Percentiles rank a stretch among this genome's conserved stretches.
These are phyloP conservation scores for Umbelopsis sp. DNA, from an alignment of 371 early-diverging fungal species.

Conservation along the genomic window DNA sequence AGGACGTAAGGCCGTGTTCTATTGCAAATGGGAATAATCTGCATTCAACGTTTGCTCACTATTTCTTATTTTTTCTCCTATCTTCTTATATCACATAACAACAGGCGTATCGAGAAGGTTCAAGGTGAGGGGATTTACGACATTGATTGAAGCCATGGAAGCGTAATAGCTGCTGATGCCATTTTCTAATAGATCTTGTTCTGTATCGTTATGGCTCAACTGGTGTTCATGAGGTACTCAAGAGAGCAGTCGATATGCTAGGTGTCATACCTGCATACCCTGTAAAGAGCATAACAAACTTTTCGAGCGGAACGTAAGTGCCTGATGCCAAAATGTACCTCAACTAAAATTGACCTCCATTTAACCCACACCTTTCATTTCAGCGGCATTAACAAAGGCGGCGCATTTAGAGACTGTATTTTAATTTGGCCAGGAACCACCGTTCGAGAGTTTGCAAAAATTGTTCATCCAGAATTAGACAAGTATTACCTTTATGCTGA, in stretches of 20 bases:
- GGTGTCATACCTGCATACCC: slow-evolving; percentile 75
- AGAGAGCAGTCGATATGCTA: slow-evolving; percentile 62
- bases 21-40: too few species aligned
- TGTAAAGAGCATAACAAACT: slow-evolving; percentile 73
- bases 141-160: background rate
- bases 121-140: slow-evolving; percentile 34
- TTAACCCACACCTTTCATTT: background rate
- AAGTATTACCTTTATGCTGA: slow-evolving; percentile 72
- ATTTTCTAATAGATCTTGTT: slow-evolving; percentile 59
- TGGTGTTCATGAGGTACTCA: slow-evolving; percentile 70
- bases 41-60: background rate
- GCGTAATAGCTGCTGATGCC: background rate
- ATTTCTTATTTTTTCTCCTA: background rate
- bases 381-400: slow-evolving; percentile 31
- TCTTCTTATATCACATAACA: background rate
- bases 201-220: slow-evolving; percentile 81
- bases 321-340: background rate
- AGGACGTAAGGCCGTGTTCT: slow-evolving; percentile 33
- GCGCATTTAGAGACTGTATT: slow-evolving; percentile 75
- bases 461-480: slow-evolving; percentile 69
- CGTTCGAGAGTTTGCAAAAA: slow-evolving; percentile 72
- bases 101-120: slow-evolving; percentile 71
- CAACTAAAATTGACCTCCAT: background rate
- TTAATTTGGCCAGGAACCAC: slow-evolving; percentile 72
- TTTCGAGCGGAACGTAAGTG: slow-evolving; percentile 46